Evolutionary conservation across 768 basidiomycete species (phyloP).

Genomic region (Peribolospora baueri): DNA sequence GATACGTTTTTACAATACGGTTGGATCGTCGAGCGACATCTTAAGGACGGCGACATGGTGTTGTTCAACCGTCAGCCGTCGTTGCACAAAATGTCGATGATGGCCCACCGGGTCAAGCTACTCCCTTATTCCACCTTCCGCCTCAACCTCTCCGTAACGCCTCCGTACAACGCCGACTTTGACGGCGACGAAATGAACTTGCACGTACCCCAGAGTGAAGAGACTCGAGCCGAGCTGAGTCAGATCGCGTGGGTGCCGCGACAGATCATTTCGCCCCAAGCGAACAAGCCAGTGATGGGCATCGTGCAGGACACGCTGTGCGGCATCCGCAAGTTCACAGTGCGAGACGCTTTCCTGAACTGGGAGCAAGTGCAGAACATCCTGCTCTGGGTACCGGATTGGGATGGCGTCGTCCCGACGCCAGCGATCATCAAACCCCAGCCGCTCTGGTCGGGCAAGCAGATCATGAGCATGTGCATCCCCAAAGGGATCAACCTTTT

Average conservation of each 20-base stretch:
- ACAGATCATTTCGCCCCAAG: constrained; percentile 96
- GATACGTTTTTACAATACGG: constrained; percentile 92
- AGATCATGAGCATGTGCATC: constrained; percentile 71
- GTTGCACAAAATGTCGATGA: constrained; percentile 99
- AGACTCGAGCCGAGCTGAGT: constrained; percentile 89
- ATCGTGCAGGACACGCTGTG: constrained; percentile 98
- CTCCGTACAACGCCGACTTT: constrained; percentile 97
- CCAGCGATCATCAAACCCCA: constrained; percentile 92
- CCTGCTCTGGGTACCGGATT: constrained; percentile 88
- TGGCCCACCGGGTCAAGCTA: constrained; percentile 88
- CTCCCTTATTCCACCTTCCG: constrained; percentile 99
- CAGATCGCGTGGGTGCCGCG: constrained; percentile 97
- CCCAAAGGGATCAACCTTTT: constrained; percentile 71
- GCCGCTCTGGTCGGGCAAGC: constrained; percentile 93
- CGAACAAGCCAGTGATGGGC: constrained; percentile 98
- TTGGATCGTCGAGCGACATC: constrained; percentile 91
- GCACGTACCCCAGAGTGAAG: constrained; percentile 96
- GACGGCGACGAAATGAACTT: constrained; percentile 99
- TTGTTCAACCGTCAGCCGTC: constrained; percentile 95
- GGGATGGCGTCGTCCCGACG: constrained; percentile 79
- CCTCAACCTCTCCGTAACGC: constrained; percentile 73
- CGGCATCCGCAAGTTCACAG: constrained; percentile 87
- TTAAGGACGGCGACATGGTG: constrained; percentile 96
- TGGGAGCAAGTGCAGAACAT: constrained; percentile 94
- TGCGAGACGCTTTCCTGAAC: constrained; percentile 84